phyloP scores from a whole-genome alignment of 2,329 filamentous ascomycete species.

The Epichloe scottii region DNA sequence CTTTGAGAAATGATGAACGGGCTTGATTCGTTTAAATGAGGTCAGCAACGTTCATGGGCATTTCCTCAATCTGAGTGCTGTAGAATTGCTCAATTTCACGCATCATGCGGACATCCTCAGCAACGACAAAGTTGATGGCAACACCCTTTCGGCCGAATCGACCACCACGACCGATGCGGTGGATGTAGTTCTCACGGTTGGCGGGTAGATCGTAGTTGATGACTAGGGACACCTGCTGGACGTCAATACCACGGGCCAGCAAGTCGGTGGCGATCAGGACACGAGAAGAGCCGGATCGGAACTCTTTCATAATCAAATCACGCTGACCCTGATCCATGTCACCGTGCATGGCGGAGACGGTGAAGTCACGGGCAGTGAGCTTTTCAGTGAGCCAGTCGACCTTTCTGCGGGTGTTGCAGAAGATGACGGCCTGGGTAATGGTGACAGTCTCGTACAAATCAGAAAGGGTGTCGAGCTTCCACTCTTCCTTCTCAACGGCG shows the following conservation, averaged over 20 bases:
- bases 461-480: slow-evolving; percentile 98
- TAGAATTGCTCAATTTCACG: slow-evolving; percentile 99
- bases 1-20: neutral
- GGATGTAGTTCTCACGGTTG: slow-evolving; percentile 99
- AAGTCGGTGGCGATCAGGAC: slow-evolving; percentile 97
- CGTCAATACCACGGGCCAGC: slow-evolving; percentile 97
- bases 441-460: slow-evolving; percentile 99
- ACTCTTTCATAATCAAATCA: slow-evolving; percentile 99
- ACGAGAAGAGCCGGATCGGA: slow-evolving; percentile 96
- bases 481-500: slow-evolving; percentile 99
- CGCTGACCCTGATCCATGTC: slow-evolving; percentile 98
- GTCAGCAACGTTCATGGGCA: slow-evolving; percentile 89
- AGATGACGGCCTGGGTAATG: slow-evolving; percentile 99
- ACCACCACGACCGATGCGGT: slow-evolving; percentile 98
- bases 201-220: slow-evolving; percentile 99
- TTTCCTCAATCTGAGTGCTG: slow-evolving; percentile 99
- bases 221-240: slow-evolving; percentile 98
- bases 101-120: slow-evolving; percentile 99
- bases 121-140: slow-evolving; percentile 99
- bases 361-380: slow-evolving; percentile 97
- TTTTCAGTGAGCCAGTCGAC: slow-evolving; percentile 99
- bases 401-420: slow-evolving; percentile 99
- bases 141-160: slow-evolving; percentile 99
- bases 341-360: slow-evolving; percentile 98
- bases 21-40: slow-evolving; percentile 46